These are phyloP conservation scores for Penicillium macrosclerotiorum DNA, from an alignment of 495 filamentous ascomycete species.

Conservation along the genomic window DNA sequence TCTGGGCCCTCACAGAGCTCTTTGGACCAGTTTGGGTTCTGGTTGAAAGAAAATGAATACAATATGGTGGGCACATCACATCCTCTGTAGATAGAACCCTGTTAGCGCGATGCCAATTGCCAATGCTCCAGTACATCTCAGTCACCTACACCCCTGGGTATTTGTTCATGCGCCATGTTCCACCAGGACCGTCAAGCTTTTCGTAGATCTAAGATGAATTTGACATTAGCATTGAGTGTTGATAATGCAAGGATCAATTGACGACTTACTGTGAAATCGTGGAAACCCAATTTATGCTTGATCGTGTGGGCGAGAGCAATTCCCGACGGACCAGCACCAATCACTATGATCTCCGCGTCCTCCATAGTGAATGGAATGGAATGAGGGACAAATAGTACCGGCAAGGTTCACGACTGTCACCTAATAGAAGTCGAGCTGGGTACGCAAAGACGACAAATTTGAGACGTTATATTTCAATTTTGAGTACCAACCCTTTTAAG, in stretches of 20 bases:
- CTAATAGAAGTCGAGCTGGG: too few relatives aligned
- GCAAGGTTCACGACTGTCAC: too few relatives aligned
- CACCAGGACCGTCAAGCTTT: constrained; percentile 51
- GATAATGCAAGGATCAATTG: too few relatives aligned
- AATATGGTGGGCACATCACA: constrained; percentile 46
- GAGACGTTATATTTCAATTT: too few relatives aligned
- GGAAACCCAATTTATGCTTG: constrained; percentile 52
- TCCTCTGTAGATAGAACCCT: constrained; percentile 13
- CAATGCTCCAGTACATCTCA: neutral
- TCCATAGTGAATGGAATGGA: too few relatives aligned
- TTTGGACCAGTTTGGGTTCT: constrained; percentile 52
- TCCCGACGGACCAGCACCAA: constrained; percentile 57
- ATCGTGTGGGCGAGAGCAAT: constrained; percentile 57
- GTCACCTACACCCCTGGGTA: constrained; percentile 55
- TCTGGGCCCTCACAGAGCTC: constrained; percentile 48
- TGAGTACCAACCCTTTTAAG: too few relatives aligned
- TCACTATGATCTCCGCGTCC: too few relatives aligned
- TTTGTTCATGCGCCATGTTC: constrained; percentile 60
- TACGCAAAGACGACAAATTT: too few relatives aligned
- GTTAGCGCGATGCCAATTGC: neutral
- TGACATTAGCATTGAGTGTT: too few relatives aligned
- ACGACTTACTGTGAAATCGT: too few relatives aligned
- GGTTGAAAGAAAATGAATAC: constrained; percentile 57
- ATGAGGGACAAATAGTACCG: too few relatives aligned
- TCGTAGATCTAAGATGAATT: constrained; percentile 64